Conservation (phyloP, 176 grass and related monocot genomes). For the Oryza officinalis region DNA sequence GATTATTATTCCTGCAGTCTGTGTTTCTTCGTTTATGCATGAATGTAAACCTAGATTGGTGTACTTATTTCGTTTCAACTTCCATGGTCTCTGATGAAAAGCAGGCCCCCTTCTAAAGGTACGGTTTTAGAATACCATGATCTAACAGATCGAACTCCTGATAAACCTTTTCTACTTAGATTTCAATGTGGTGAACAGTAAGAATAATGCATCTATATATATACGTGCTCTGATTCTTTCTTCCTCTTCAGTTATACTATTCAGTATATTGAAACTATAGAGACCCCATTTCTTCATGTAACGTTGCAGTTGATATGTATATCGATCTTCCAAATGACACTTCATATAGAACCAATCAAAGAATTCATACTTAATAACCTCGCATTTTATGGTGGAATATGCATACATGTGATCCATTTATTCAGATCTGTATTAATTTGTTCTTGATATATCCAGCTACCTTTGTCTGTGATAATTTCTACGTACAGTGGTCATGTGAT, state of each 20-base stretch:
- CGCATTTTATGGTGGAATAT: background rate
- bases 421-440: background rate
- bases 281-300: too few species aligned
- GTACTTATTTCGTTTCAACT: background rate
- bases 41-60: background rate
- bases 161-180: background rate
- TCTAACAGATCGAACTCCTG: background rate
- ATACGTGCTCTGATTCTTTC: background rate
- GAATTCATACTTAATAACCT: background rate
- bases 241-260: background rate
- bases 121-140: background rate
- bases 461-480: constrained; percentile 14
- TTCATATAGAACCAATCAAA: background rate
- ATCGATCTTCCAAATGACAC: background rate
- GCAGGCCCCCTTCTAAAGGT: background rate
- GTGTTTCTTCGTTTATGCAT: background rate
- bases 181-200: background rate
- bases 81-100: constrained; percentile 1
- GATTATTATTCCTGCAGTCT: too few species aligned
- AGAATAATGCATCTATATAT: background rate
- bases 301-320: background rate
- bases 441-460: background rate
- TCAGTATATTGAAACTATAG: too few species aligned
- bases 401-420: background rate
- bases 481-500: background rate